These are phyloP conservation scores for Porpolomopsis calyptriformis DNA, from an alignment of 768 basidiomycete species.

Conservation along the genomic window DNA sequence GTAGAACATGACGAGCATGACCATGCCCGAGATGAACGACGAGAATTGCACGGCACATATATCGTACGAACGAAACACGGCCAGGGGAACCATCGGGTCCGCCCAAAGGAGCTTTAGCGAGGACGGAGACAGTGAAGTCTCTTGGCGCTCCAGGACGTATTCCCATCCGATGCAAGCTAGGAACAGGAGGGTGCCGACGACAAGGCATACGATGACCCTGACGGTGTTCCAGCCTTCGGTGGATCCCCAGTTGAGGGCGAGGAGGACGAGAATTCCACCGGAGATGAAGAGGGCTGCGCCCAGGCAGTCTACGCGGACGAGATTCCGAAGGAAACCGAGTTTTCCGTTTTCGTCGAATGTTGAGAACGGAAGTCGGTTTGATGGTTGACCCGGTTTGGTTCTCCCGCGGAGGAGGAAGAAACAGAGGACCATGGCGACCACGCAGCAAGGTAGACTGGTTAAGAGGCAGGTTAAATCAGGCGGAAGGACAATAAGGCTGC, in stretches of 20 bases:
- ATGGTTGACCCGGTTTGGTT: slow-evolving; percentile 13
- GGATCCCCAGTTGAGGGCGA: slow-evolving; percentile 45
- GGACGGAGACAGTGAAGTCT: slow-evolving; percentile 1
- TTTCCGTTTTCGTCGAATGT: not conserved
- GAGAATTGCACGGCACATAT: slow-evolving; percentile 28
- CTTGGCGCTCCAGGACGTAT: slow-evolving; percentile 24
- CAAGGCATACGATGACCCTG: slow-evolving; percentile 37
- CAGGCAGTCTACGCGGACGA: slow-evolving; percentile 35
- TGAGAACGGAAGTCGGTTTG: slow-evolving; percentile 8
- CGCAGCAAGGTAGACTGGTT: slow-evolving; percentile 31
- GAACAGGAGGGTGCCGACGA: slow-evolving; percentile 34
- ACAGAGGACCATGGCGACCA: slow-evolving; percentile 26
- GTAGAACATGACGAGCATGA: slow-evolving; percentile 44
- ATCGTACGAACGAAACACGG: slow-evolving; percentile 32
- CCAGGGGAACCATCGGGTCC: slow-evolving; percentile 38
- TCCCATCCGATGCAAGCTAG: slow-evolving; percentile 34
- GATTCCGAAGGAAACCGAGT: slow-evolving; percentile 17
- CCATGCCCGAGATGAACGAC: slow-evolving; percentile 33
- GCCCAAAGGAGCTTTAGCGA: slow-evolving; percentile 13
- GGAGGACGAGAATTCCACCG: slow-evolving; percentile 35
- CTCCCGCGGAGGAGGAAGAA: slow-evolving; percentile 31
- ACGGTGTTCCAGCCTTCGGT: slow-evolving; percentile 28
- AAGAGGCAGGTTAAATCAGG: not conserved
- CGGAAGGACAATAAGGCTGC: slow-evolving; percentile 7
- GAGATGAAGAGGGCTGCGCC: slow-evolving; percentile 34